Percentiles rank a stretch among this genome's conserved stretches.
phyloP scores from a whole-genome alignment of 805 yeast species.

The Jamesozyma rosinii region DNA sequence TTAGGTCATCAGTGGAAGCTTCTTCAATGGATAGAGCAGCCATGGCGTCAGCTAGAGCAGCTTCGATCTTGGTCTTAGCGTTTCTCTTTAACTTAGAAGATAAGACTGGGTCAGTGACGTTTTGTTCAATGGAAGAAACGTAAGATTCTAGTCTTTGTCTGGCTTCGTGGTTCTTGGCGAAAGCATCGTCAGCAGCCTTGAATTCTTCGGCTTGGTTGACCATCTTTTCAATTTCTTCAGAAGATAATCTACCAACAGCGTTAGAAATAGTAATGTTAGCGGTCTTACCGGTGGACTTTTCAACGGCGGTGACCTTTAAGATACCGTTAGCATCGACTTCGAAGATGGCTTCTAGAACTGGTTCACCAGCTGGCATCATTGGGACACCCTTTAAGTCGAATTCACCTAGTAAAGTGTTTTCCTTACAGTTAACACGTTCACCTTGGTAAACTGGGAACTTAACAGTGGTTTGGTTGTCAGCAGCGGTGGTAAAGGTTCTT shows the following conservation, averaged over 20 bases:
- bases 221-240: constrained; percentile 65
- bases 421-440: constrained; percentile 98
- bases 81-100: constrained; percentile 96
- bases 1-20: constrained; percentile 89
- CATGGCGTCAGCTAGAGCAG: constrained; percentile 95
- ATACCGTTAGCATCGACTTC: constrained; percentile 99
- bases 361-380: constrained; percentile 87
- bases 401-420: constrained; percentile 96
- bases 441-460: constrained; percentile 99
- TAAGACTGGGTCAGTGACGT: constrained; percentile 96
- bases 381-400: constrained; percentile 97
- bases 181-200: constrained; percentile 98
- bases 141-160: constrained; percentile 98
- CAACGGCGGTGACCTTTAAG: constrained; percentile 97
- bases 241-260: constrained; percentile 96
- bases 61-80: constrained; percentile 93
- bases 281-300: constrained; percentile 96
- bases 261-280: constrained; percentile 97
- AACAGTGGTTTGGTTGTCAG: constrained; percentile 97
- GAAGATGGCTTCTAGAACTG: constrained; percentile 74
- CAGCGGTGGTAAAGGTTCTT: constrained; percentile 97
- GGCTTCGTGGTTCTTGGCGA: constrained; percentile 87
- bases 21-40: constrained; percentile 97
- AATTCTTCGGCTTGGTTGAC: constrained; percentile 97
- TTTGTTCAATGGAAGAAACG: constrained; percentile 93